These are phyloP conservation scores for Sporothrix brasiliensis DNA, from an alignment of 2,329 filamentous ascomycete species.

Conservation along the genomic window DNA sequence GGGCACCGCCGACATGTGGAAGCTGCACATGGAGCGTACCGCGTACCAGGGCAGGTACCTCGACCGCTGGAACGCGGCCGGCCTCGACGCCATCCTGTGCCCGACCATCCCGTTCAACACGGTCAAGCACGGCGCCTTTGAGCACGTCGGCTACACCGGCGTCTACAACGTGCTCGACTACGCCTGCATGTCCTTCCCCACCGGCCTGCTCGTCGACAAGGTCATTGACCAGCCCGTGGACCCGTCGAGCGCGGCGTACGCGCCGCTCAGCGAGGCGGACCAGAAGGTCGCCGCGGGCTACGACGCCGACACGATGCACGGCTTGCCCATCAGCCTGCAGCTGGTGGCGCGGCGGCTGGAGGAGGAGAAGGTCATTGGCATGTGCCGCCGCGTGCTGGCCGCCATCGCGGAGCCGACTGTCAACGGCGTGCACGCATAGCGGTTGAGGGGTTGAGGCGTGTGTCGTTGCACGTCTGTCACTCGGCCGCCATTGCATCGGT, in stretches of 20 bases:
- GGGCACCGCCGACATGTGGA: slow-evolving; percentile 52
- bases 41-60: slow-evolving; percentile 52
- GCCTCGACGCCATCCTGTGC: slow-evolving; percentile 65
- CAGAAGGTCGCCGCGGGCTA: slow-evolving; percentile 47
- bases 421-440: not conserved
- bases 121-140: slow-evolving; percentile 49
- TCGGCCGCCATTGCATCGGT: too few relatives aligned
- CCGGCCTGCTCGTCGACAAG: slow-evolving; percentile 48
- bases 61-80: slow-evolving; percentile 51
- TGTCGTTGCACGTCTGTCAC: too few relatives aligned
- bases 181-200: slow-evolving; percentile 52
- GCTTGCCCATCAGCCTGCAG: slow-evolving; percentile 38
- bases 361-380: slow-evolving; percentile 48
- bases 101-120: slow-evolving; percentile 55
- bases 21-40: slow-evolving; percentile 50
- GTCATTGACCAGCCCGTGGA: slow-evolving; percentile 48
- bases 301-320: slow-evolving; percentile 33
- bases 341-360: slow-evolving; percentile 49
- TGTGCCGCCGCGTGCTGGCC: slow-evolving; percentile 39
- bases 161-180: slow-evolving; percentile 56
- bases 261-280: slow-evolving; percentile 46
- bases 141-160: slow-evolving; percentile 55
- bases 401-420: slow-evolving; percentile 3
- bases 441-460: too few relatives aligned
- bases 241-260: slow-evolving; percentile 39